Evolutionary conservation across 306 rosid genomes (phyloP), one percentile per base, ranked within the genome.

Genomic region (Phaseolus lunatus): DNA sequence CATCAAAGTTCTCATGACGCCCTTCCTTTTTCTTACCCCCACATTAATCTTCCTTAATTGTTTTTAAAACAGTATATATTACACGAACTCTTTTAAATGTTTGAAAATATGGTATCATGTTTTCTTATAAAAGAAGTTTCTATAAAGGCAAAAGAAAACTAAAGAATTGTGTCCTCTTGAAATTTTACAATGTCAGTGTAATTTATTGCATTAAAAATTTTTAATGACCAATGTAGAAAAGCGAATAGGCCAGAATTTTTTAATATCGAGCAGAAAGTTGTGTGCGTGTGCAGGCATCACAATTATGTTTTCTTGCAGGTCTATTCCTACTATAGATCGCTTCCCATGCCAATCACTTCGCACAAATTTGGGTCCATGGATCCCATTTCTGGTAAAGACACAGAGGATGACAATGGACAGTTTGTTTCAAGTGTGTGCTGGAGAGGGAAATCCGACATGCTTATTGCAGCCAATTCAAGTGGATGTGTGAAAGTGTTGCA

Each of bases 351-450:
- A 29, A 77, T 95, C 83, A 88, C 94, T 75, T 92, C 98, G 7
- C 85, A 82, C 83, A 92, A 88, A 79, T 92, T 91, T 71, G 97
- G 99, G 45, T 91, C 98, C 69, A 73, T 88, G 44, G 91, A 95
- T 88, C 90, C 98, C 48, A 83, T 91, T 39, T 85, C 97, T 16
- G 98, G 98, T 45, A 92, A 88, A 79, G 99, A 95, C 81, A 91
- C 89, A 1, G 94, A 89, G 67, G 97, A 91, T 16, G 92, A 91
- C 82, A 90, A 86, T 57, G 97, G 89, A 26, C 96, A 87, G 76
- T 96, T 93, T 80, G 98, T 96, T 85, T 92, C 99, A 0, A 91
- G 98, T 72, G 97, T 96, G 64, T 96, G 98, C 89, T 96, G 98
- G 98, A 96, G 84, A 85, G 89, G 90, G 80, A 91, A 92, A 73